Base-by-base conservation (phyloP, 1,284 basidiomycete species). In the Cryptococcus floricola region DNA sequence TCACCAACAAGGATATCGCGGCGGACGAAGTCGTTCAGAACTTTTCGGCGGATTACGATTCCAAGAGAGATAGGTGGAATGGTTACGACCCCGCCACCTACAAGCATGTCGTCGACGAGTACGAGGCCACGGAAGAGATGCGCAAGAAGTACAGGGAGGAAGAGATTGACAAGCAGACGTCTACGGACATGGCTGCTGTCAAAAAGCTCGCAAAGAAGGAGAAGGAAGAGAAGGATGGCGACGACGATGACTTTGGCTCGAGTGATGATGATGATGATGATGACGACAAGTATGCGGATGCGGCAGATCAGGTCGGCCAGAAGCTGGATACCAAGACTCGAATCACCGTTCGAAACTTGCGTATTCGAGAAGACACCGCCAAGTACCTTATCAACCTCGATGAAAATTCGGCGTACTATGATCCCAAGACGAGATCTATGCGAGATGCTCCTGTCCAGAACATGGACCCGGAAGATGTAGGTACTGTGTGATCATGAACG, bases 391-490 rank as follows among this genome's bases (percentile, higher is more conserved):
- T 97, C 78, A 98, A 98, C 77, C 78, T 99, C 74, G 92, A 98
- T 75, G 88, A 89, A 4, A 87, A 91, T 1, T 94, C 90, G 67
- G 95, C 96, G 12, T 96, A 98, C 80, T 99, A 99, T 73, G 96
- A 99, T 71, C 96, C 96, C 49, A 99, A 99, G 81, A 98, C 96
- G 27, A 87, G 96, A 64, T 96, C 95, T 4, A 99, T 99, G 96
- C 89, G 96, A 76, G 95, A 98, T 70, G 94, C 95, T 39, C 95
- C 96, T 0, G 67, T 87, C 14, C 85, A 84, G 65, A 84, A 86
- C 63, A 80, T 91, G 37, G 80, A 85, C 2, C 81, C 89, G 12
- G 92, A 97, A 77, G 95, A 98, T 72, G 88, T 91, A 69, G 58
- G 86, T 68, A 23, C 5, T n/a, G 48, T 53, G 52, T 49, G 27